These are phyloP conservation scores for Coniochaeta hoffmannii DNA, from an alignment of 2,329 filamentous ascomycete genomes.

Conservation along the genomic window DNA sequence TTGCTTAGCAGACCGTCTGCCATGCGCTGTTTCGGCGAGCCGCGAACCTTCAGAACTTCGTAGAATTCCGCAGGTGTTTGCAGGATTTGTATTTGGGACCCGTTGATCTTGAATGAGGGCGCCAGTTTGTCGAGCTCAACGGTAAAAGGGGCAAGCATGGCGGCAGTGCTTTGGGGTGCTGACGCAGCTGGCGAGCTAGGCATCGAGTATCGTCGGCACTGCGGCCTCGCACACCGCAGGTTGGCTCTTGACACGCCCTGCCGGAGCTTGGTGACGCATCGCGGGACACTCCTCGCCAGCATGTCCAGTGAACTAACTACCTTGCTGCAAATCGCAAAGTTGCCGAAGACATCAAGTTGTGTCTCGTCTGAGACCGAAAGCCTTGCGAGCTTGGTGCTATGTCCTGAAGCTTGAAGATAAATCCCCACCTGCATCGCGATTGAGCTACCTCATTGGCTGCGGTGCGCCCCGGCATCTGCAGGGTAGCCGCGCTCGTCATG, in stretches of 20 bases:
- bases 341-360: conserved; percentile 3
- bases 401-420: conserved; percentile 4
- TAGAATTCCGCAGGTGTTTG: conserved; percentile 85
- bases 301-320: conserved; percentile 12
- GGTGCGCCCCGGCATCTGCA: conserved; percentile 5
- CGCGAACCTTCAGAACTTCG: conserved; percentile 60
- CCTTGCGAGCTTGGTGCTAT: conserved; percentile 5
- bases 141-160: conserved; percentile 46
- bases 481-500: conserved; percentile 1
- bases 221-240: conserved; percentile 22
- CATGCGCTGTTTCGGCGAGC: conserved; percentile 33
- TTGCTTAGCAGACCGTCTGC: conserved; percentile 24
- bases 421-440: neutral
- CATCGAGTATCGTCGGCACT: conserved; percentile 34
- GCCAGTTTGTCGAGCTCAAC: conserved; percentile 79
- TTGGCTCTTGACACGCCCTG: conserved; percentile 9
- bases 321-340: neutral
- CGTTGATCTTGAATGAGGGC: conserved; percentile 80
- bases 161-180: conserved; percentile 23
- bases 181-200: conserved; percentile 17
- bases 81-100: conserved; percentile 73
- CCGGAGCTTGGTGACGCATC: conserved; percentile 17
- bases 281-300: conserved; percentile 17
- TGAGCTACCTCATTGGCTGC: conserved; percentile 16
- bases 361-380: neutral